Conservation (phyloP, 352 stramenopile genomes). For the Pythium rishiriense region DNA sequence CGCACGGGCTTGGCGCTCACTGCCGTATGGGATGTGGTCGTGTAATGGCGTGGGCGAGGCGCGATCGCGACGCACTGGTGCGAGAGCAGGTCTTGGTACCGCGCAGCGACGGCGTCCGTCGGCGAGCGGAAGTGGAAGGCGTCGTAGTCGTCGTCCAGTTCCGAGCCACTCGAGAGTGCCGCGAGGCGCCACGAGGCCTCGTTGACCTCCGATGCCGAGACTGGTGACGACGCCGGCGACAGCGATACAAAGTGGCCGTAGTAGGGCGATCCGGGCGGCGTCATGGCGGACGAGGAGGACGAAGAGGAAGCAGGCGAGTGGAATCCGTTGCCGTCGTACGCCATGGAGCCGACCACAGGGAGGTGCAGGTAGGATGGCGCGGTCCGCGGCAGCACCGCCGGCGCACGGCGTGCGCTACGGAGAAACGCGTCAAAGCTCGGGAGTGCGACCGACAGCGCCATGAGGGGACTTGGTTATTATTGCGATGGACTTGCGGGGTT, state of each 20-base stretch:
- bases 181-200: not conserved
- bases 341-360: not conserved
- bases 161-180: slow-evolving; percentile 4
- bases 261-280: slow-evolving; percentile 15
- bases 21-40: slow-evolving; percentile 43
- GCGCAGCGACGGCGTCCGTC: not conserved
- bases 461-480: not conserved
- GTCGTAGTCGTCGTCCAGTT: not conserved
- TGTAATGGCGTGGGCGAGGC: not conserved
- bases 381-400: slow-evolving; percentile 10
- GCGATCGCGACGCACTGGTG: slow-evolving; percentile 15
- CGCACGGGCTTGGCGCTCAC: slow-evolving; percentile 43
- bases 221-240: slow-evolving; percentile 10
- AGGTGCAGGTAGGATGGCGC: not conserved
- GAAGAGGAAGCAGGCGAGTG: not conserved
- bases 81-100: slow-evolving; percentile 7
- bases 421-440: slow-evolving; percentile 27
- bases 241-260: slow-evolving; percentile 26
- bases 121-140: too few species aligned
- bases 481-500: slow-evolving; percentile 3
- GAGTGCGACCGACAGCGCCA: slow-evolving; percentile 14
- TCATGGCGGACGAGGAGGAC: slow-evolving; percentile 4
- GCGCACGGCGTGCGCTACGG: slow-evolving; percentile 18
- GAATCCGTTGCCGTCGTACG: not conserved
- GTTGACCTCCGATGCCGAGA: not conserved